These are phyloP conservation scores for Trametes polyzona DNA, from an alignment of 1,284 basidiomycete genomes.

Conservation along the genomic window DNA sequence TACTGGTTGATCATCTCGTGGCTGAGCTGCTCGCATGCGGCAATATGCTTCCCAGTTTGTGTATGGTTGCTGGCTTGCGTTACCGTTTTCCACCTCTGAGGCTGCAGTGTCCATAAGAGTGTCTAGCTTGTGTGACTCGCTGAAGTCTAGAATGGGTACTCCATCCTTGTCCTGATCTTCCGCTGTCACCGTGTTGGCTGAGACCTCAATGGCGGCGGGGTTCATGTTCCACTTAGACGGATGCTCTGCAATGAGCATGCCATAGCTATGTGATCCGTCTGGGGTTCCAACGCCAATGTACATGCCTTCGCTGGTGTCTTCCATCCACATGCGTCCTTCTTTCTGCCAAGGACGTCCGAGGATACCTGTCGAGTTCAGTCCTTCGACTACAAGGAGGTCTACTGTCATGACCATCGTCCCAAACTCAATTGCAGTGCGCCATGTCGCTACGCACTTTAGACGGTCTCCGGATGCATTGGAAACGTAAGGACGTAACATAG, in stretches of 20 bases:
- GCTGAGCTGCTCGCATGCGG: background rate
- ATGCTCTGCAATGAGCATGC: background rate
- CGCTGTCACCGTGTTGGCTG: background rate
- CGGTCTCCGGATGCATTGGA: background rate
- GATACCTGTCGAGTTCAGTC: background rate
- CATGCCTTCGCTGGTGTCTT: background rate
- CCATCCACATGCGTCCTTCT: background rate
- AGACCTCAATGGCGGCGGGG: background rate
- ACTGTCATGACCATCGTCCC: background rate
- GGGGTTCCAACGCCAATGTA: background rate
- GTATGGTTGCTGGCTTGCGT: too few species aligned
- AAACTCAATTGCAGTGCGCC: background rate
- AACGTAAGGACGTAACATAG: background rate
- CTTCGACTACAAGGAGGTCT: background rate
- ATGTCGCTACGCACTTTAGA: background rate
- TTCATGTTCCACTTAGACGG: background rate
- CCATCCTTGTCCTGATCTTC: background rate
- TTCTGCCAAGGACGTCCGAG: background rate
- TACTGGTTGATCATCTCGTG: background rate
- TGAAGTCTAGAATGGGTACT: background rate
- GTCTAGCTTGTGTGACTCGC: background rate
- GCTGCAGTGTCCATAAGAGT: background rate
- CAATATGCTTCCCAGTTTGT: background rate
- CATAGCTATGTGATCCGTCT: background rate
- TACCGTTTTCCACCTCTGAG: too few species aligned